Percentiles rank a stretch among this genome's conserved stretches.
Evolutionary conservation across 495 filamentous ascomycete genomes (phyloP).

Genomic region (Neurospora pannonica): DNA sequence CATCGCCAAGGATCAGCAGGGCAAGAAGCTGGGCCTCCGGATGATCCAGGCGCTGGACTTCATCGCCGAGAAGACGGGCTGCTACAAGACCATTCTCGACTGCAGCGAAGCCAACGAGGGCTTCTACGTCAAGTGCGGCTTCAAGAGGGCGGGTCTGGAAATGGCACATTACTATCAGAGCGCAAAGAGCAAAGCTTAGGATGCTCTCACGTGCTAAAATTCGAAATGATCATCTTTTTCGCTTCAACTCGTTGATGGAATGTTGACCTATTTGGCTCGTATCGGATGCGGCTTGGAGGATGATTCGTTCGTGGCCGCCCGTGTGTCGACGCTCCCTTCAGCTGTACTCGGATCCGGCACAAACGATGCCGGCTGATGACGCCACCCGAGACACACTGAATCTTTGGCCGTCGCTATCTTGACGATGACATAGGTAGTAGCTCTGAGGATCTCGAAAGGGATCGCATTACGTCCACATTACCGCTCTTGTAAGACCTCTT

Average conservation of each 20-base stretch:
- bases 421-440: background rate
- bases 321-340: background rate
- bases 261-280: background rate
- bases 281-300: background rate
- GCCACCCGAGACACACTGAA: background rate
- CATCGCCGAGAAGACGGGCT: conserved; percentile 74
- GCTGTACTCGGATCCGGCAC: background rate
- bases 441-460: background rate
- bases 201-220: background rate
- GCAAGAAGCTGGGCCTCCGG: conserved; percentile 86
- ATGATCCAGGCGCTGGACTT: conserved; percentile 92
- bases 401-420: background rate
- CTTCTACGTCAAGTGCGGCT: conserved; percentile 98
- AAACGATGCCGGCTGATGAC: background rate
- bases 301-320: background rate
- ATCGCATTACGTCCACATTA: background rate
- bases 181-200: conserved; percentile 34
- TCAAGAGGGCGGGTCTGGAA: conserved; percentile 83
- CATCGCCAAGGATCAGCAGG: conserved; percentile 86
- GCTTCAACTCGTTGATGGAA: background rate
- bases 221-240: background rate
- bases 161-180: conserved; percentile 91
- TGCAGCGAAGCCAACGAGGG: conserved; percentile 74
- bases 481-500: background rate
- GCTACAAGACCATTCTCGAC: conserved; percentile 73